These are phyloP conservation scores for Echites panduratus DNA, from an alignment of 257 asterid genomes.

Conservation along the genomic window DNA sequence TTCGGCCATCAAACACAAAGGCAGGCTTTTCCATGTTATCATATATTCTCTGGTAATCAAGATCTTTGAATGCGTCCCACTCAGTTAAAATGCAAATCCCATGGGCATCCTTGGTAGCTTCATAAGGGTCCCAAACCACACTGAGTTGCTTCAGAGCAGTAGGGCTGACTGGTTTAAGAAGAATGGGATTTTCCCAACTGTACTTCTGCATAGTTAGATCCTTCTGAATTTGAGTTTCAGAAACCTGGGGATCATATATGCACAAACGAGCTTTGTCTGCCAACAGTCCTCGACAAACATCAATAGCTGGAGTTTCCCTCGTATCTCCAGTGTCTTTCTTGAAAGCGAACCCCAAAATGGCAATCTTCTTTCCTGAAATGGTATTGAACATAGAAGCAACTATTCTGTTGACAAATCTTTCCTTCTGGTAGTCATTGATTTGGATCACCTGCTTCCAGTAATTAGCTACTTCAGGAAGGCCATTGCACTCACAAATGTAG, in stretches of 20 bases:
- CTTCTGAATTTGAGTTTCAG: conserved; percentile 34
- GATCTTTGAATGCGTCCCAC: conserved; percentile 33
- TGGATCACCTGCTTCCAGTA: conserved; percentile 53
- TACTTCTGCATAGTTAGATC: conserved; percentile 39
- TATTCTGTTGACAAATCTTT: conserved; percentile 36
- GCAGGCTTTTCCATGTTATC: conserved; percentile 37
- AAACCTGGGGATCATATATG: conserved; percentile 50
- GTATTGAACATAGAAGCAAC: conserved; percentile 55
- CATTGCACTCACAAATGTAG: conserved; percentile 50
- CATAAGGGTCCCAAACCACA: conserved; percentile 24
- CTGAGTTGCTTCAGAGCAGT: conserved; percentile 18
- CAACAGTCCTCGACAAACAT: conserved; percentile 41
- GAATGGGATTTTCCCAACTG: conserved; percentile 42
- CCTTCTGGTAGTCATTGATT: conserved; percentile 48
- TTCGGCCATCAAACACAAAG: conserved; percentile 29
- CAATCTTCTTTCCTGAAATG: conserved; percentile 40
- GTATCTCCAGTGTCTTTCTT: conserved; percentile 57
- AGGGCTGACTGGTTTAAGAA: conserved; percentile 17
- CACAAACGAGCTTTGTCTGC: conserved; percentile 38
- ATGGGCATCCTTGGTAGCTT: conserved; percentile 29
- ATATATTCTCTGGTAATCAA: conserved; percentile 26
- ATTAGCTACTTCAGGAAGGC: conserved; percentile 41
- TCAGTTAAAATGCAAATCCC: conserved; percentile 30
- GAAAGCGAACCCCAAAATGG: conserved; percentile 46
- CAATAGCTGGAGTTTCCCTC: conserved; percentile 48